Evolutionary conservation across 2,329 filamentous ascomycete species (phyloP).

Genomic region (Aspergillus proliferans): DNA sequence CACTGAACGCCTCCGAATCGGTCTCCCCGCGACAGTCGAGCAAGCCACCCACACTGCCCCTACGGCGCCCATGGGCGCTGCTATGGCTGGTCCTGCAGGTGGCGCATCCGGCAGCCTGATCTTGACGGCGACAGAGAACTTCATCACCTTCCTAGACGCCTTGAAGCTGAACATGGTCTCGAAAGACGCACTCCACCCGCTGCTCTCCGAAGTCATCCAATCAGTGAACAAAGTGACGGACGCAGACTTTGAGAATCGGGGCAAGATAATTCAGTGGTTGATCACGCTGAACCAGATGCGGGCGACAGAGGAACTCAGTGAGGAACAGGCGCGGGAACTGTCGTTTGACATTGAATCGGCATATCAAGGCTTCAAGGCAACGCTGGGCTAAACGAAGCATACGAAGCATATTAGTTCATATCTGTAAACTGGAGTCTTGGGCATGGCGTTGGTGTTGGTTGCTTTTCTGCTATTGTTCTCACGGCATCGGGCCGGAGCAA

Average conservation of each 20-base stretch:
- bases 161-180: conserved; percentile 85
- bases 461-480: neutral
- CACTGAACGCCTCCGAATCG: conserved; percentile 84
- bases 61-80: conserved; percentile 33
- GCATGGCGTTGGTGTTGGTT: conserved; percentile 12
- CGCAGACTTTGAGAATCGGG: conserved; percentile 86
- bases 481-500: conserved; percentile 10
- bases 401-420: neutral
- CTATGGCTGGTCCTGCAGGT: conserved; percentile 21
- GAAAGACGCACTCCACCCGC: conserved; percentile 92
- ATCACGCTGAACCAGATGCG: conserved; percentile 98
- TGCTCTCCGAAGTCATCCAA: conserved; percentile 92
- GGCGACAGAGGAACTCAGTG: conserved; percentile 80
- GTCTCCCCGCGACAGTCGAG: conserved; percentile 77
- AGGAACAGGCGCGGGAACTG: conserved; percentile 81
- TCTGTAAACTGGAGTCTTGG: neutral
- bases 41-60: conserved; percentile 49
- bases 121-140: conserved; percentile 88
- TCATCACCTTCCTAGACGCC: conserved; percentile 96
- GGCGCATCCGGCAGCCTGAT: conserved; percentile 61
- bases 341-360: conserved; percentile 91
- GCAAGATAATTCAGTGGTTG: conserved; percentile 97
- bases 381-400: conserved; percentile 49
- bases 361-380: conserved; percentile 87
- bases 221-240: conserved; percentile 96